Evolutionary conservation across 2,329 filamentous ascomycete species (phyloP).

Genomic region (Xylariaceae sp.): DNA sequence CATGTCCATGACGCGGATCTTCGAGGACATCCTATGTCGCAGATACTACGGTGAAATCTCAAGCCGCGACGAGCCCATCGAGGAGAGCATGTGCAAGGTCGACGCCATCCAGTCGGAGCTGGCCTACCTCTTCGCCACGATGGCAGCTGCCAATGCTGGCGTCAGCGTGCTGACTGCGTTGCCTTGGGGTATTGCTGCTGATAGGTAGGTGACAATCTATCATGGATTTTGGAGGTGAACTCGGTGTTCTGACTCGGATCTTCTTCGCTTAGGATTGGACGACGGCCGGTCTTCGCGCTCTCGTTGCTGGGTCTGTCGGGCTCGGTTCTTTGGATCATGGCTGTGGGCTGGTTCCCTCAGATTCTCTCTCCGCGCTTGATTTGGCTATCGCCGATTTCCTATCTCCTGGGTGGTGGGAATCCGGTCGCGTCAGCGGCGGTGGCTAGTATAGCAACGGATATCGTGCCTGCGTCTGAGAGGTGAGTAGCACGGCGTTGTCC

Average conservation of each 20-base stretch:
- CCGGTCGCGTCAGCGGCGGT: constrained; percentile 31
- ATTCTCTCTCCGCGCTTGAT: constrained; percentile 32
- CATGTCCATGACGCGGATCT: constrained; percentile 34
- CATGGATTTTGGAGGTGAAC: background rate
- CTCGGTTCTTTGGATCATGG: constrained; percentile 27
- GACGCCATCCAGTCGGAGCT: constrained; percentile 35
- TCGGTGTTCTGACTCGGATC: no score
- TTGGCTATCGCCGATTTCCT: constrained; percentile 32
- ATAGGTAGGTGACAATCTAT: constrained; percentile 27
- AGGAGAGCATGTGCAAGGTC: constrained; percentile 36
- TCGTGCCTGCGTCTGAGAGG: constrained; percentile 36
- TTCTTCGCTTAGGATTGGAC: constrained; percentile 20
- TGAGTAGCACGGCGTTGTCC: constrained; percentile 13
- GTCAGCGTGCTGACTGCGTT: constrained; percentile 33
- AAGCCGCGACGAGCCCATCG: constrained; percentile 28
- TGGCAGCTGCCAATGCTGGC: constrained; percentile 29
- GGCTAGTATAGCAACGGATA: constrained; percentile 35
- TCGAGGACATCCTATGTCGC: constrained; percentile 38
- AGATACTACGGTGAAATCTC: constrained; percentile 31
- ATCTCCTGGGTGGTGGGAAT: constrained; percentile 36
- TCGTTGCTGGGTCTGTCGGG: constrained; percentile 31
- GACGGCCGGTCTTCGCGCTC: constrained; percentile 33
- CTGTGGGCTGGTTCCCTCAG: constrained; percentile 33
- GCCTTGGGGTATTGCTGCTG: constrained; percentile 36
- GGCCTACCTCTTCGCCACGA: constrained; percentile 33